These are phyloP conservation scores for Chlorella sp. DNA, from an alignment of 139 green algal genomes.

Conservation along the genomic window DNA sequence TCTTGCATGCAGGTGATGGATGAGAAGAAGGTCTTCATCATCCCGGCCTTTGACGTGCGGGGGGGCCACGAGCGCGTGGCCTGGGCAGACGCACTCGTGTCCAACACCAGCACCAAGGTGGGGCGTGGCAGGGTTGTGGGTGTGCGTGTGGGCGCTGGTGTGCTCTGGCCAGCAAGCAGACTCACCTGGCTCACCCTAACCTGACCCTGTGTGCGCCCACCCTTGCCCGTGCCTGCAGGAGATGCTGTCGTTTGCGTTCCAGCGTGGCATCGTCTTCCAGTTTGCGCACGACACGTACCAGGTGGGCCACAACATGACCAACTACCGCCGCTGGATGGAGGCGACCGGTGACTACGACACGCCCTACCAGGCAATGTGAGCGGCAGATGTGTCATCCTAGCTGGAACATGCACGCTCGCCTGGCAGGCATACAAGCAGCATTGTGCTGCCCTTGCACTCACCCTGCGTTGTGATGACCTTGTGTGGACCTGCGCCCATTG, in stretches of 20 bases:
- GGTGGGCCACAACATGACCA: not conserved
- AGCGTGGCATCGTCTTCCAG: not conserved
- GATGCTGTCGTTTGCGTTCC: not conserved
- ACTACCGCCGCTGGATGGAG: not conserved
- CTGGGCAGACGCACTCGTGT: not conserved
- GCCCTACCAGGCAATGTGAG: not conserved
- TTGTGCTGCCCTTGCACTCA: no score
- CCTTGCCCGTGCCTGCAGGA: not conserved
- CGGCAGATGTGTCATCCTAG: no score
- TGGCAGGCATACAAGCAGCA: no score
- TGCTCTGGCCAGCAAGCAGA: no score
- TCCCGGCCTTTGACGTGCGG: not conserved
- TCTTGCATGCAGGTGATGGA: not conserved
- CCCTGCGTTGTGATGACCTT: no score
- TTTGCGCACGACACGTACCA: not conserved
- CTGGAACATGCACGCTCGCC: no score
- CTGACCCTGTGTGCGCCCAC: no score
- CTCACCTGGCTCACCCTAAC: no score
- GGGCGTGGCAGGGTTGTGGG: no score
- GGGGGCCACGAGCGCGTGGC: not conserved
- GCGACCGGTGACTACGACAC: not conserved
- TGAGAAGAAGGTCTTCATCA: not conserved
- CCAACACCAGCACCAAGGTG: not conserved
- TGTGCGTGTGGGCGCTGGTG: no score
- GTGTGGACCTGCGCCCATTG: no score